Percentiles rank a stretch among this genome's conserved stretches.
Evolutionary conservation across 106 monocot species (phyloP).

Genomic region (Alisma plantagoaquatica): DNA sequence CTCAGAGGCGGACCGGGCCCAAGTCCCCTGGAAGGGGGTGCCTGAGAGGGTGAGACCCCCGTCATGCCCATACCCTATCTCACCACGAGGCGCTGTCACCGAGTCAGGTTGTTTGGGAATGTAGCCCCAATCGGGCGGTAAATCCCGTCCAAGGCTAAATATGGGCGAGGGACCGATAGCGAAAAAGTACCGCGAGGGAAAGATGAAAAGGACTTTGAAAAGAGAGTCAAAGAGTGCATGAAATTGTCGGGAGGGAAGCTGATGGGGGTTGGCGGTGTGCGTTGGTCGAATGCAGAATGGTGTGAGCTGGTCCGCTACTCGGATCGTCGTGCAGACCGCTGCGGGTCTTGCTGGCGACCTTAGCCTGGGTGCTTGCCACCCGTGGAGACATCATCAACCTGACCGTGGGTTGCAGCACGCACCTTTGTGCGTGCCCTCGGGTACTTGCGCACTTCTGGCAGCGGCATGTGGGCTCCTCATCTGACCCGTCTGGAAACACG

Average conservation of each 20-base stretch:
- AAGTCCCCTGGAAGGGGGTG: slow-evolving; percentile 16
- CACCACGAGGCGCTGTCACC: slow-evolving; percentile 9
- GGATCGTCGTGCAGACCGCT: slow-evolving; percentile 12
- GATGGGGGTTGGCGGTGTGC: slow-evolving; percentile 11
- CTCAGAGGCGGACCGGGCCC: slow-evolving; percentile 10
- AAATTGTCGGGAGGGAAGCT: slow-evolving; percentile 20
- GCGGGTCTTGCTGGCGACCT: slow-evolving; percentile 7
- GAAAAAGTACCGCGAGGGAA: slow-evolving; percentile 18
- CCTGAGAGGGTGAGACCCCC: slow-evolving; percentile 19
- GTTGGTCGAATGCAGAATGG: slow-evolving; percentile 9
- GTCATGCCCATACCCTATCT: slow-evolving; percentile 1
- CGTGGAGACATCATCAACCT: neutral
- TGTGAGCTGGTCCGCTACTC: slow-evolving; percentile 15
- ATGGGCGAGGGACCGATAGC: slow-evolving; percentile 16
- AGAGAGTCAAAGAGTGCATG: slow-evolving; percentile 26
- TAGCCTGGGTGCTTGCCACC: slow-evolving; percentile 11
- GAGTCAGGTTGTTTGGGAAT: slow-evolving; percentile 24
- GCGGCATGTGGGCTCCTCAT: slow-evolving; percentile 19
- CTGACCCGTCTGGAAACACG: slow-evolving; percentile 33
- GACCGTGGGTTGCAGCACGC: slow-evolving; percentile 7
- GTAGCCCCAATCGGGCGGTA: slow-evolving; percentile 17
- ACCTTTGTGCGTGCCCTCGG: slow-evolving; percentile 1
- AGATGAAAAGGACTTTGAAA: slow-evolving; percentile 20
- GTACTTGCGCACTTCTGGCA: slow-evolving; percentile 2
- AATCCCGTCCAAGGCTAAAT: slow-evolving; percentile 23